These are phyloP conservation scores for Amphibolis antarctica DNA, from an alignment of 106 monocot genomes.

Conservation along the genomic window DNA sequence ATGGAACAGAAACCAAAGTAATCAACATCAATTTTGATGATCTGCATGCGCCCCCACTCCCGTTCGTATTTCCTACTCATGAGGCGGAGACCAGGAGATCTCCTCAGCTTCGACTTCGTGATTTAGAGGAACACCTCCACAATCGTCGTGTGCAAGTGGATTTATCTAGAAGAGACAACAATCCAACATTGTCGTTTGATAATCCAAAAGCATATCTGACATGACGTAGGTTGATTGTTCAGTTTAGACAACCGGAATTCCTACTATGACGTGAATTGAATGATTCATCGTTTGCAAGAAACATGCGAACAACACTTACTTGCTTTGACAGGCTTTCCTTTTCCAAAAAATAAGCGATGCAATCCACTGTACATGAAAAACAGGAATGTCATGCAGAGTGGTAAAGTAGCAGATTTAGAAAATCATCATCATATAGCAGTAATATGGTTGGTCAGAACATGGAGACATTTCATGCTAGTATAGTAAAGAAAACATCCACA, in stretches of 20 bases:
- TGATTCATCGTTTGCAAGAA: background rate
- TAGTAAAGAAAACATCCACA: too few relatives aligned
- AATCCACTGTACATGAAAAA: constrained; percentile 18
- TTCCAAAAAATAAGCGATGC: constrained; percentile 19
- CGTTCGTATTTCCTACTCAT: too few relatives aligned
- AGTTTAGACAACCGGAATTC: background rate
- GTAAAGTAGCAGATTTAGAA: too few relatives aligned
- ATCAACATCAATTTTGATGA: too few relatives aligned
- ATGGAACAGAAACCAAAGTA: too few relatives aligned
- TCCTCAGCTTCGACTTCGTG: background rate
- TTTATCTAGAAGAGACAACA: constrained; percentile 13
- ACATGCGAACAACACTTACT: constrained; percentile 7
- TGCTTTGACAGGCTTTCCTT: constrained; percentile 10
- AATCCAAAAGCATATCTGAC: constrained; percentile 13
- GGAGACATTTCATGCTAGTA: too few relatives aligned
- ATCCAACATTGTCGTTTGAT: constrained; percentile 8
- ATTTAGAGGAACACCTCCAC: constrained; percentile 10
- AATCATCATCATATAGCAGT: background rate
- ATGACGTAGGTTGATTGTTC: background rate
- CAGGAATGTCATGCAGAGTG: background rate
- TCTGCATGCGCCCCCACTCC: too few relatives aligned
- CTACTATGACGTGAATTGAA: background rate
- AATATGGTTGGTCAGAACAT: too few relatives aligned
- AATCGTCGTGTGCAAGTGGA: background rate
- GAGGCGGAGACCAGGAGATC: too few relatives aligned